These are phyloP conservation scores for Trichoderma atrobrunneum DNA, from an alignment of 2,329 filamentous ascomycete genomes.

Conservation along the genomic window DNA sequence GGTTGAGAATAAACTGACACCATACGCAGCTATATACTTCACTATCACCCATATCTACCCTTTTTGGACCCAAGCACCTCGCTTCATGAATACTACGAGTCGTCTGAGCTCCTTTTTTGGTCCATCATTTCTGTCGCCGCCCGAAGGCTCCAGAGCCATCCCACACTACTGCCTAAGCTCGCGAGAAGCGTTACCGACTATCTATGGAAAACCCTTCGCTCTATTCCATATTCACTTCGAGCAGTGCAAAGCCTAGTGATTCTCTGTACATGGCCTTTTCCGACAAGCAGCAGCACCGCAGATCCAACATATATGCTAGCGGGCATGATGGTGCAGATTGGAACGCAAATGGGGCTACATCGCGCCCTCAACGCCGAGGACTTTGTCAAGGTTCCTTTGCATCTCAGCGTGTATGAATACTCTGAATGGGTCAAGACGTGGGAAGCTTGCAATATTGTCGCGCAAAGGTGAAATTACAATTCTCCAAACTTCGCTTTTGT, in stretches of 20 bases:
- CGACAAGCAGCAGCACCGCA: constrained; percentile 10
- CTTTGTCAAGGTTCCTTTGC: constrained; percentile 10
- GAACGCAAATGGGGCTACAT: constrained; percentile 6
- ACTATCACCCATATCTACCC: constrained; percentile 1
- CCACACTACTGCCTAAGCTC: neutral
- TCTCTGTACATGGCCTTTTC: constrained; percentile 8
- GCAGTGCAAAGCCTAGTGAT: constrained; percentile 3
- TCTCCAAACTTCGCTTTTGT: neutral
- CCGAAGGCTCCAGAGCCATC: constrained; percentile 3
- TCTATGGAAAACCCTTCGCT: constrained; percentile 1
- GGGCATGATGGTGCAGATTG: constrained; percentile 14
- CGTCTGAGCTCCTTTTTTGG: constrained; percentile 6
- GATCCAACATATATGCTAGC: constrained; percentile 11
- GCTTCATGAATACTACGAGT: neutral
- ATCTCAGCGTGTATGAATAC: constrained; percentile 10
- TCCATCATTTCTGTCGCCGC: constrained; percentile 7
- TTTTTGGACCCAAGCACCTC: neutral
- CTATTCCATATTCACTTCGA: constrained; percentile 8
- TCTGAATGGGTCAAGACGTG: constrained; percentile 11
- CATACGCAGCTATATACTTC: neutral
- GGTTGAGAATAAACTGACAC: neutral
- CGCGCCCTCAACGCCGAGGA: constrained; percentile 7
- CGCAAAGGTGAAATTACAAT: neutral
- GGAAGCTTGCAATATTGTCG: constrained; percentile 13
- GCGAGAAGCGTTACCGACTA: constrained; percentile 2